Base-by-base conservation (phyloP, 1,284 basidiomycete species). In the Moniliophthora roreri region DNA sequence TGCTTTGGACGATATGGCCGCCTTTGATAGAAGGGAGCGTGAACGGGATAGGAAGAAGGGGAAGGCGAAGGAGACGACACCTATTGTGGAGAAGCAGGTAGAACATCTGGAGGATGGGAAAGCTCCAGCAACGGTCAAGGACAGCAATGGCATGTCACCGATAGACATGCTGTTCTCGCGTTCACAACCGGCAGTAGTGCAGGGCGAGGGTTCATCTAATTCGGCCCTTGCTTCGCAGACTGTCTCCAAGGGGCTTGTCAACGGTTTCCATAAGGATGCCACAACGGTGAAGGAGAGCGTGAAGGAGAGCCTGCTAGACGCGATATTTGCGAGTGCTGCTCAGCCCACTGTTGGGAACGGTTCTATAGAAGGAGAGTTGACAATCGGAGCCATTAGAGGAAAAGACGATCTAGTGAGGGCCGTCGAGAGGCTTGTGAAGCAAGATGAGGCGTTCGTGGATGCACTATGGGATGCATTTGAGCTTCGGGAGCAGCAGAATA, bases 1-100 rank as follows among this genome's bases (percentile, higher is more conserved):
- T 13, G 57, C 54, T 16, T 44, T 58, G 36, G 52, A 50, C 24
- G 52, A 56, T 34, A 36, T 55, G 35, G 45, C 24, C 34, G 44
- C 39, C 9, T 58, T 55, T 42, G 53, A 58, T 20, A 34, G 11
- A 3, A 54, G 36, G 47, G 50, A 54, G 40, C 28, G 40, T 37
- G 46, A 49, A 39, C 38, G 39, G 26, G 24, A 40, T 11, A 32
- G 44, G 34, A 51, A 52, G 39, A 50, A 39, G 53, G 23, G 28
- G 48, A 50, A 44, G 50, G 50, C 28, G 15, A 53, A 45, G 36
- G 35, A 38, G 23, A 24, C 11, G 6, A 32, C 11, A 32, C 11
- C 28, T 32, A 11, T 6, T 32, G 13, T 24, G 16, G 13, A 5
- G 9, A 11, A 5, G 13, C 9, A 23, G 7, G n/a, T 26, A 4